Conservation (phyloP, 345 rosid species). For the Acer campestre region DNA sequence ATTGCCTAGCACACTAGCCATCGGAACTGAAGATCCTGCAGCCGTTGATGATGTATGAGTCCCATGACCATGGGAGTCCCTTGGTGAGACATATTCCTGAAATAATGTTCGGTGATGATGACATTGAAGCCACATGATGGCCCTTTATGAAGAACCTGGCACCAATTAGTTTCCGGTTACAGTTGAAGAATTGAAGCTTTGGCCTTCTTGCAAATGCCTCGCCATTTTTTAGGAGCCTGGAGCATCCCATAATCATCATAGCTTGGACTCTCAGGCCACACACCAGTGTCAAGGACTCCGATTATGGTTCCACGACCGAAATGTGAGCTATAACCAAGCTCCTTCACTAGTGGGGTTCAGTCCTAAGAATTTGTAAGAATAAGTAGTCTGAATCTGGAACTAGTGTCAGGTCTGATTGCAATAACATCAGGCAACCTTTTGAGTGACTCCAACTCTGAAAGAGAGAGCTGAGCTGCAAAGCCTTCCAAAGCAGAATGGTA, state of each 20-base stretch:
- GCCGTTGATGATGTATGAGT: slow-evolving; percentile 91
- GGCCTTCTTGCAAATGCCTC: slow-evolving; percentile 79
- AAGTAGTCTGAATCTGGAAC: slow-evolving; percentile 75
- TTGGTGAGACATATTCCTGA: slow-evolving; percentile 66
- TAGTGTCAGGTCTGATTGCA: slow-evolving; percentile 70
- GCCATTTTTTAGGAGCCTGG: slow-evolving; percentile 68
- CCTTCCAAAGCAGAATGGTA: slow-evolving; percentile 86
- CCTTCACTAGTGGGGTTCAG: slow-evolving; percentile 43
- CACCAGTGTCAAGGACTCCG: slow-evolving; percentile 84
- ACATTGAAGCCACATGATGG: slow-evolving; percentile 54
- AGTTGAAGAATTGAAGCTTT: slow-evolving; percentile 52
- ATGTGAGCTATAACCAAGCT: slow-evolving; percentile 61
- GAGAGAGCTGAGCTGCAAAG: slow-evolving; percentile 75
- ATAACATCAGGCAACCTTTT: slow-evolving; percentile 60
- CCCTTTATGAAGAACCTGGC: slow-evolving; percentile 87
- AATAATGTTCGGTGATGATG: slow-evolving; percentile 39
- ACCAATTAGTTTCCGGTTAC: slow-evolving; percentile 83
- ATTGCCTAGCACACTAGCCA: slow-evolving; percentile 69
- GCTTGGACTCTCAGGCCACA: slow-evolving; percentile 96
- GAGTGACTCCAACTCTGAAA: slow-evolving; percentile 48
- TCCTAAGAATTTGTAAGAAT: slow-evolving; percentile 86
- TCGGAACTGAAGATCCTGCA: slow-evolving; percentile 69
- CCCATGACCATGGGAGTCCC: slow-evolving; percentile 88
- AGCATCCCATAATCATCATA: slow-evolving; percentile 75
- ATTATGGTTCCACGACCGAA: slow-evolving; percentile 68